Conservation (phyloP, 2,329 filamentous ascomycete genomes). For the Hortaea sp. region DNA sequence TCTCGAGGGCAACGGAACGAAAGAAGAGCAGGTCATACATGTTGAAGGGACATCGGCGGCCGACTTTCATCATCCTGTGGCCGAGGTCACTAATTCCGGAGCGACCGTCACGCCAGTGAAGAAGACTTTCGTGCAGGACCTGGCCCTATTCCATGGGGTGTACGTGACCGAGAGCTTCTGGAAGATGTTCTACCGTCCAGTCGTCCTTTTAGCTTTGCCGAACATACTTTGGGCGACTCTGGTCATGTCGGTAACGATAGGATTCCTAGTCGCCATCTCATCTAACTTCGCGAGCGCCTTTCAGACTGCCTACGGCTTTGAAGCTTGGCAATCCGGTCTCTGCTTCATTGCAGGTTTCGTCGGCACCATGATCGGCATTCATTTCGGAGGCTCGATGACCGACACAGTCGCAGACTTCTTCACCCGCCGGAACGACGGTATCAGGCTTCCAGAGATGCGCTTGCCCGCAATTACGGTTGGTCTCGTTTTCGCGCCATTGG, state of each 20-base stretch:
- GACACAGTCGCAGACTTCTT: constrained; percentile 24
- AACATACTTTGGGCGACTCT: constrained; percentile 47
- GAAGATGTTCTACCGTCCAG: constrained; percentile 41
- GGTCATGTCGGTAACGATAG: constrained; percentile 45
- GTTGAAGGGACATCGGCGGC: not conserved
- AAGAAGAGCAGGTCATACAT: not conserved
- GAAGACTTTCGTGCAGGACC: not conserved
- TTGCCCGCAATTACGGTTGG: constrained; percentile 23
- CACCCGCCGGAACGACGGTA: constrained; percentile 6
- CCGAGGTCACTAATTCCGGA: not conserved
- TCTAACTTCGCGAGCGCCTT: constrained; percentile 12
- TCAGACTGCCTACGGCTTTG: constrained; percentile 6
- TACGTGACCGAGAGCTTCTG: constrained; percentile 4
- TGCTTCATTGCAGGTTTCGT: constrained; percentile 42
- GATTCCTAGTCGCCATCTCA: constrained; percentile 36
- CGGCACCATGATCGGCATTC: constrained; percentile 41
- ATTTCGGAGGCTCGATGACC: constrained; percentile 37
- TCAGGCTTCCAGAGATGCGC: constrained; percentile 27
- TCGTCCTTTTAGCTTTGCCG: constrained; percentile 39
- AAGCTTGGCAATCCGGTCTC: constrained; percentile 33
- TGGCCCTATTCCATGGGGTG: not conserved
- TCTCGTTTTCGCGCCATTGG: constrained; percentile 18
- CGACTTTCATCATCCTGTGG: not conserved
- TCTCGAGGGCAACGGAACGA: not conserved
- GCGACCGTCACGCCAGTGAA: not conserved